These are phyloP conservation scores for Claviceps sp. DNA, from an alignment of 2,329 filamentous ascomycete genomes.

Conservation along the genomic window DNA sequence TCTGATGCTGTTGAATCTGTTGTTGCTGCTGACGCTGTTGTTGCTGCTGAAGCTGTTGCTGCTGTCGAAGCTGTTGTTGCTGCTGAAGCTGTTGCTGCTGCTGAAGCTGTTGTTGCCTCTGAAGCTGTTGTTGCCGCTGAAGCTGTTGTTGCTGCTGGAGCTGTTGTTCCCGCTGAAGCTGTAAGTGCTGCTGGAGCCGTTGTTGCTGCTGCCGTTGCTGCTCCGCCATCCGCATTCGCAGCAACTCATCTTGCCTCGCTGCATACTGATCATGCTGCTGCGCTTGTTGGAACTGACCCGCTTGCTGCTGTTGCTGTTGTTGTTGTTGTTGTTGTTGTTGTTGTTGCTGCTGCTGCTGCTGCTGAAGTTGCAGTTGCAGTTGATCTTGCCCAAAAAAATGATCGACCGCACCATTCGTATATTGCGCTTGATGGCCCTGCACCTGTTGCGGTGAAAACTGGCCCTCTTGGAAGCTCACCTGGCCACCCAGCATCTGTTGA, in stretches of 20 bases:
- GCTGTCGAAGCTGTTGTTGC: slow-evolving; percentile 13
- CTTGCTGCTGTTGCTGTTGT: slow-evolving; percentile 12
- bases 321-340: slow-evolving; percentile 5
- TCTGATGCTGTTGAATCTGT: slow-evolving; percentile 7
- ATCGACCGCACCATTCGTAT: slow-evolving; percentile 3
- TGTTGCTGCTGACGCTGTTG: slow-evolving; percentile 7
- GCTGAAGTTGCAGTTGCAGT: slow-evolving; percentile 13
- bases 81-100: slow-evolving; percentile 4
- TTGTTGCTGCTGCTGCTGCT: slow-evolving; percentile 13
- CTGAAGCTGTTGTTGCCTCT: slow-evolving; percentile 9
- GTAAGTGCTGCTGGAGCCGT: too few species aligned
- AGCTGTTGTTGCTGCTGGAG: slow-evolving; percentile 2
- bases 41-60: slow-evolving; percentile 7
- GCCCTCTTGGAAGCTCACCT: slow-evolving; percentile 12
- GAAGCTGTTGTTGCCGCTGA: slow-evolving; percentile 1
- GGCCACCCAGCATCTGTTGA: slow-evolving; percentile 12
- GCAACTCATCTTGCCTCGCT: slow-evolving; percentile 13
- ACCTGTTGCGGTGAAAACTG: slow-evolving; percentile 13
- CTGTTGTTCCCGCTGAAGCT: slow-evolving; percentile 1
- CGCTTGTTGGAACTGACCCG: slow-evolving; percentile 6
- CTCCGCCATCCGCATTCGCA: slow-evolving; percentile 9
- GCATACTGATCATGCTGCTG: slow-evolving; percentile 12
- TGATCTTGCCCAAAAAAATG: slow-evolving; percentile 9
- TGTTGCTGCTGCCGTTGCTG: slow-evolving; percentile 14
- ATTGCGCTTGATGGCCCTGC: slow-evolving; percentile 10